These are phyloP conservation scores for Thelephora terrestris DNA, from an alignment of 1,284 basidiomycete species.

Conservation along the genomic window DNA sequence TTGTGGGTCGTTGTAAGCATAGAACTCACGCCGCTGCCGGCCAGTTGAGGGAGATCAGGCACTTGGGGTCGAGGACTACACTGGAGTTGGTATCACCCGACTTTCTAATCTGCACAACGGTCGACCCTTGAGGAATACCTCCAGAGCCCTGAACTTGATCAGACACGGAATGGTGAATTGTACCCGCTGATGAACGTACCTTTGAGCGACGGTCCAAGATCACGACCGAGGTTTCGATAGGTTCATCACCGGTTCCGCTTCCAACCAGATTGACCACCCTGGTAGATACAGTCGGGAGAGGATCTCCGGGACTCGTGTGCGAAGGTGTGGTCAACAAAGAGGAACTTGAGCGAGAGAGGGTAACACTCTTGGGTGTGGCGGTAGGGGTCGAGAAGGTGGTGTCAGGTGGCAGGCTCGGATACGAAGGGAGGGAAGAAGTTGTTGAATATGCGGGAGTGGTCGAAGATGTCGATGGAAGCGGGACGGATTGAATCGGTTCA, in stretches of 20 bases:
- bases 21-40: conserved; percentile 49
- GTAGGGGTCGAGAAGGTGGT: conserved; percentile 6
- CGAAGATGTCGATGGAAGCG: conserved; percentile 1
- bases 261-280: too few relatives aligned
- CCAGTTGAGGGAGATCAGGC: conserved; percentile 54
- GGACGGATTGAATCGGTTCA: background rate
- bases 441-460: conserved; percentile 2
- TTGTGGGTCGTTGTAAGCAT: background rate
- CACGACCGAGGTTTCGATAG: too few relatives aligned
- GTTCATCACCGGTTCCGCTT: too few relatives aligned
- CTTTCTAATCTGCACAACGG: conserved; percentile 27
- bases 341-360: conserved; percentile 6
- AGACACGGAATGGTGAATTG: too few relatives aligned
- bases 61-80: conserved; percentile 32
- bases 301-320: too few relatives aligned
- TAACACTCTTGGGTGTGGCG: conserved; percentile 5
- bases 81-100: conserved; percentile 32
- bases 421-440: conserved; percentile 1
- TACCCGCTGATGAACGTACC: background rate
- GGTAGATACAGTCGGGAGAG: too few relatives aligned
- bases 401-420: conserved; percentile 1
- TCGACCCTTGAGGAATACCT: conserved; percentile 20
- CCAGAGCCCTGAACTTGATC: too few relatives aligned
- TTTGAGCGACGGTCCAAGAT: too few relatives aligned
- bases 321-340: background rate